A percentile compares a stretch with the other conserved stretches of the same genome.
Conservation (phyloP, 2,329 filamentous ascomycete species). For the Cladosporium halotolerans region DNA sequence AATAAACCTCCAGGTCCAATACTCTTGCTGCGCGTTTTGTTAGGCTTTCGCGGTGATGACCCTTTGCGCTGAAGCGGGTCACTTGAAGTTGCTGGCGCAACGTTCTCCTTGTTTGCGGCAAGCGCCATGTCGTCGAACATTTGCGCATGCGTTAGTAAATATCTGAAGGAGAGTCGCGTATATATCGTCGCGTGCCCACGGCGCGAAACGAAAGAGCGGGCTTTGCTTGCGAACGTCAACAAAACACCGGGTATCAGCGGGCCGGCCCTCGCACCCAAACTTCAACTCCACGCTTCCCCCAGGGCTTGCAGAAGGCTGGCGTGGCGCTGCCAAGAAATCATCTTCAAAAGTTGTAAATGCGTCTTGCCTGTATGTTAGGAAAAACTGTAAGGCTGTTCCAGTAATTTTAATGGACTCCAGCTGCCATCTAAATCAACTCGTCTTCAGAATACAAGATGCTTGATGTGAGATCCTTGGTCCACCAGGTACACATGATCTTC, state of each 20-base stretch:
- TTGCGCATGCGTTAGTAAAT: slow-evolving; percentile 10
- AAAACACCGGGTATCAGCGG: neutral
- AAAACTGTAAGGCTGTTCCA: too few relatives aligned
- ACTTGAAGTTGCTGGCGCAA: slow-evolving; percentile 28
- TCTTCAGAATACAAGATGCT: too few relatives aligned
- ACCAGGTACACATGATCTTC: too few relatives aligned
- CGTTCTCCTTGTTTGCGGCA: slow-evolving; percentile 30
- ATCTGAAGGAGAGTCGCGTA: neutral
- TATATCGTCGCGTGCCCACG: neutral
- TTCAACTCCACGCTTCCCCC: too few relatives aligned
- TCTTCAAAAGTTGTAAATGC: too few relatives aligned
- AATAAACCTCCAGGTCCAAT: slow-evolving; percentile 87
- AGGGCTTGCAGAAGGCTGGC: too few relatives aligned
- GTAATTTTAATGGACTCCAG: too few relatives aligned
- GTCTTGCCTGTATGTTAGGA: too few relatives aligned
- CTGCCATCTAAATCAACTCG: too few relatives aligned
- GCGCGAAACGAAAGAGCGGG: neutral
- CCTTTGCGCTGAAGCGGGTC: slow-evolving; percentile 28
- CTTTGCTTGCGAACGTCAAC: neutral
- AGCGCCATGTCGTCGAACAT: slow-evolving; percentile 16
- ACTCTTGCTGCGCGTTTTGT: slow-evolving; percentile 86
- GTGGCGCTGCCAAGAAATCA: too few relatives aligned
- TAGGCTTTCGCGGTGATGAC: slow-evolving; percentile 33
- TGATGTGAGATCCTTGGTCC: too few relatives aligned
- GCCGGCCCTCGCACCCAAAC: too few relatives aligned